Evolutionary conservation across 192 early-diverging fungal genomes (phyloP).

Genomic region (Spizellomyces sp.): DNA sequence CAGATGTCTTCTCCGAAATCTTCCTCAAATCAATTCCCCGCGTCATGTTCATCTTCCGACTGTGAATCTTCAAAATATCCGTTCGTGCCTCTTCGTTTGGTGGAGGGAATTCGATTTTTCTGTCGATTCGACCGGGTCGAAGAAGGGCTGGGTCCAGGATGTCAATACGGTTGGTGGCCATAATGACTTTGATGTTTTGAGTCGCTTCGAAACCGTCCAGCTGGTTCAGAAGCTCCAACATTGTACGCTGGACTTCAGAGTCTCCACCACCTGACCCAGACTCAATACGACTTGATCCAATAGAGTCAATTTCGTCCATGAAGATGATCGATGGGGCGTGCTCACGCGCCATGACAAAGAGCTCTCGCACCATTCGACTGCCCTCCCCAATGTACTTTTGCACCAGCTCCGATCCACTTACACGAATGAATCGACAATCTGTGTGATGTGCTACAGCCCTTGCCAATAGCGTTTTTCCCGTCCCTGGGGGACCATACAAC

Average conservation of each 20-base stretch:
- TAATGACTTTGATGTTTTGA: slow-evolving; percentile 77
- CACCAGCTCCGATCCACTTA: slow-evolving; percentile 92
- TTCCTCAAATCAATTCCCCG: slow-evolving; percentile 93
- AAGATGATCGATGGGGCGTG: slow-evolving; percentile 99
- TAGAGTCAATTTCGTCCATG: slow-evolving; percentile 97
- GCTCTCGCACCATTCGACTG: slow-evolving; percentile 95
- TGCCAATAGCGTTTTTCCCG: slow-evolving; percentile 95
- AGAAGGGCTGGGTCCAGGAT: slow-evolving; percentile 94
- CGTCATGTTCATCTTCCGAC: slow-evolving; percentile 76
- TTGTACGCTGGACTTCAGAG: slow-evolving; percentile 97
- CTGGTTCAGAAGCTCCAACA: slow-evolving; percentile 98
- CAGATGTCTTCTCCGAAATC: slow-evolving; percentile 89
- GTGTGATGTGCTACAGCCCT: slow-evolving; percentile 97
- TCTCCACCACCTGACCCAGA: slow-evolving; percentile 89
- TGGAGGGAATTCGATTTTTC: slow-evolving; percentile 99
- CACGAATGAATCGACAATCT: slow-evolving; percentile 89
- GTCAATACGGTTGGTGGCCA: slow-evolving; percentile 98
- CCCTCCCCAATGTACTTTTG: slow-evolving; percentile 99
- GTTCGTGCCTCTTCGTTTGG: slow-evolving; percentile 95
- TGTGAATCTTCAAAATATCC: slow-evolving; percentile 94
- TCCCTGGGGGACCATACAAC: slow-evolving; percentile 90
- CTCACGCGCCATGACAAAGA: slow-evolving; percentile 97
- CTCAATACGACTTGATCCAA: slow-evolving; percentile 94
- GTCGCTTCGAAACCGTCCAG: slow-evolving; percentile 89
- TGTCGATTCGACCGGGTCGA: slow-evolving; percentile 92